A percentile compares a stretch with the other conserved stretches of the same genome.
Evolutionary conservation across 345 rosid genomes (phyloP).

Genomic region (Laguncularia racemosa): DNA sequence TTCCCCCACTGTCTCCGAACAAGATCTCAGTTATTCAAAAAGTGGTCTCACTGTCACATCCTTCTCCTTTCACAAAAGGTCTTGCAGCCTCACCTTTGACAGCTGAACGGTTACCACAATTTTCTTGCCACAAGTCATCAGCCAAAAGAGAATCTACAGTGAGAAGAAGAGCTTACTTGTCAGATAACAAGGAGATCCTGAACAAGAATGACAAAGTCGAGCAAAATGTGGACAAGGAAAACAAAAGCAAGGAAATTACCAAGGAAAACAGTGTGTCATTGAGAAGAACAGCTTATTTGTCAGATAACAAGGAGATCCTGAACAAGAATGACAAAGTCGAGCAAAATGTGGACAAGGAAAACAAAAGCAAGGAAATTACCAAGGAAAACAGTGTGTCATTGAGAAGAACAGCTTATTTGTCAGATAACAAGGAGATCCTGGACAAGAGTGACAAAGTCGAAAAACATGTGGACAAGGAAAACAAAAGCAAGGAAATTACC

Average conservation of each 20-base stretch:
- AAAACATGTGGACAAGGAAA: constrained; percentile 1
- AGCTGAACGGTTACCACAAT: constrained; percentile 25
- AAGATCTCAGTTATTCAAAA: constrained; percentile 15
- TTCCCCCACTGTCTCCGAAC: constrained; percentile 10
- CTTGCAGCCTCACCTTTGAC: constrained; percentile 12
- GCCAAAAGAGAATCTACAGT: constrained; percentile 14
- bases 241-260: too few species aligned
- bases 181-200: too few species aligned
- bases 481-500: not conserved
- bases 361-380: too few species aligned
- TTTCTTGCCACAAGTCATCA: constrained; percentile 13
- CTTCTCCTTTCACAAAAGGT: constrained; percentile 7
- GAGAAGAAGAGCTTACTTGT: not conserved
- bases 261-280: too few species aligned
- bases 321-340: too few species aligned
- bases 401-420: not conserved
- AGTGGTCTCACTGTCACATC: not conserved
- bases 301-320: too few species aligned
- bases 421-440: too few species aligned
- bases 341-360: too few species aligned
- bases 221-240: too few species aligned
- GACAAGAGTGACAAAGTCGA: not conserved
- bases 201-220: too few species aligned
- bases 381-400: too few species aligned
- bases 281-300: not conserved